Percentiles rank a stretch among this genome's conserved stretches.
These are phyloP conservation scores for Fusarium humuli DNA, from an alignment of 2,329 filamentous ascomycete species.

Conservation along the genomic window DNA sequence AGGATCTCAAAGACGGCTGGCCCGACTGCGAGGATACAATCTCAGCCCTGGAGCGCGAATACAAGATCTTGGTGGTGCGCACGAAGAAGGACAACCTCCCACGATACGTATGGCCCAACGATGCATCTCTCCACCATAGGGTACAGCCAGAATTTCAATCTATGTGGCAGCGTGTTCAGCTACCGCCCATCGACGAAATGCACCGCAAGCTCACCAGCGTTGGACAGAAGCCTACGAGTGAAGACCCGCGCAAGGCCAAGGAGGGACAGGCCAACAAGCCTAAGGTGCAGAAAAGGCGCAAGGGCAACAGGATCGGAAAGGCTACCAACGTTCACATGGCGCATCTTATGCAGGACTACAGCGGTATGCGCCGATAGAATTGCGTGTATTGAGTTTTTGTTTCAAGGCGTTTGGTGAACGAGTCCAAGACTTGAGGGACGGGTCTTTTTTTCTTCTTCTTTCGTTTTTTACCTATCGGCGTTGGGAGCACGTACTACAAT, in stretches of 20 bases:
- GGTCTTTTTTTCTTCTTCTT: conserved; percentile 3
- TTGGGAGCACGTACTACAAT: conserved; percentile 18
- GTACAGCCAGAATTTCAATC: conserved; percentile 86
- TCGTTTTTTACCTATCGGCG: conserved; percentile 6
- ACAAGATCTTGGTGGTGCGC: conserved; percentile 85
- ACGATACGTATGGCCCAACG: conserved; percentile 89
- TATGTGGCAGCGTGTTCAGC: conserved; percentile 83
- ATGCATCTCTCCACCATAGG: conserved; percentile 77
- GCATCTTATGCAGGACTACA: conserved; percentile 81
- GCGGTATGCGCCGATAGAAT: conserved; percentile 57
- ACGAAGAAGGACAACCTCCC: conserved; percentile 93
- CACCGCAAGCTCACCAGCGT: conserved; percentile 80
- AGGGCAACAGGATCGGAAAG: conserved; percentile 76
- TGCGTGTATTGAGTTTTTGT: conserved; percentile 3
- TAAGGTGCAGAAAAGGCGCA: conserved; percentile 79
- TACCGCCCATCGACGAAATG: conserved; percentile 81
- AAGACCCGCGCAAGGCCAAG: conserved; percentile 71
- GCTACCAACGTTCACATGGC: conserved; percentile 90
- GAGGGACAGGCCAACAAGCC: conserved; percentile 62
- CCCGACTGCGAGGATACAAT: conserved; percentile 83
- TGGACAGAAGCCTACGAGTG: conserved; percentile 85
- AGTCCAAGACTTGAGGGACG: conserved; percentile 7
- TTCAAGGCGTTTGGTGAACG: conserved; percentile 28
- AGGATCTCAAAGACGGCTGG: conserved; percentile 97
- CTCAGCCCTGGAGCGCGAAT: conserved; percentile 78